phyloP scores from a whole-genome alignment of 2,329 filamentous ascomycete species.

The Trichoderma semiorbis region DNA sequence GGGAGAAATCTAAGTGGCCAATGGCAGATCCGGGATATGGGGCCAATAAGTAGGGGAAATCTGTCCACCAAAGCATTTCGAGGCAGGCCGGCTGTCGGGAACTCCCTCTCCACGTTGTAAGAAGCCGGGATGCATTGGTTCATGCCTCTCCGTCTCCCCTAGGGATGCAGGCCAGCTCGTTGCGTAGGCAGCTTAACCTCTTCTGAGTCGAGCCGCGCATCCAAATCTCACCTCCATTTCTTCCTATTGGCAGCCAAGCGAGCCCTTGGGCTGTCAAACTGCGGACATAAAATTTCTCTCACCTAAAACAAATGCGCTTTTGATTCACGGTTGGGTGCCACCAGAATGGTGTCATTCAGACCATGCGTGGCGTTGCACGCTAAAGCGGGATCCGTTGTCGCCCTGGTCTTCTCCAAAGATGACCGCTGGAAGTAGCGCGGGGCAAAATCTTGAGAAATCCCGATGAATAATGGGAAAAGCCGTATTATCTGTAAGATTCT shows the following conservation, averaged over 20 bases:
- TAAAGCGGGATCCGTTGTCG: conserved; percentile 2
- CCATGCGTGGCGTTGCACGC: conserved; percentile 18
- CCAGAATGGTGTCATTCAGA: conserved; percentile 18
- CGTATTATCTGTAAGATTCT: not conserved
- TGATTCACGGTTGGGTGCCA: conserved; percentile 9
- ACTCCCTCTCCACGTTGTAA: not conserved
- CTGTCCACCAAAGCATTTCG: not conserved
- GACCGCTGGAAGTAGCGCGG: not conserved
- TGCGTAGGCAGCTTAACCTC: not conserved
- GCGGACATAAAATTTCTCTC: not conserved
- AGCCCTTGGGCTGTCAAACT: not conserved
- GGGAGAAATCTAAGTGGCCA: not conserved
- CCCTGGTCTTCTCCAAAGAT: not conserved
- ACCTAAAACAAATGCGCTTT: not conserved
- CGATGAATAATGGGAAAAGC: conserved; percentile 1
- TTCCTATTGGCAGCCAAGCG: not conserved
- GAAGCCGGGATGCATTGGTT: not conserved
- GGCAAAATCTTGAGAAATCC: conserved; percentile 2
- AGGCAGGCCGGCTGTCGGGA: not conserved
- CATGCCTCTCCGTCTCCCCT: conserved; percentile 1
- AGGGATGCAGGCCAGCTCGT: not conserved
- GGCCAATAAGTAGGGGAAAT: not conserved
- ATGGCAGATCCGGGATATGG: not conserved
- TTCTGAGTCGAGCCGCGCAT: not conserved
- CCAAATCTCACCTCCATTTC: not conserved